Base-by-base conservation (phyloP, 495 filamentous ascomycete species). In the Penicillium soppii region DNA sequence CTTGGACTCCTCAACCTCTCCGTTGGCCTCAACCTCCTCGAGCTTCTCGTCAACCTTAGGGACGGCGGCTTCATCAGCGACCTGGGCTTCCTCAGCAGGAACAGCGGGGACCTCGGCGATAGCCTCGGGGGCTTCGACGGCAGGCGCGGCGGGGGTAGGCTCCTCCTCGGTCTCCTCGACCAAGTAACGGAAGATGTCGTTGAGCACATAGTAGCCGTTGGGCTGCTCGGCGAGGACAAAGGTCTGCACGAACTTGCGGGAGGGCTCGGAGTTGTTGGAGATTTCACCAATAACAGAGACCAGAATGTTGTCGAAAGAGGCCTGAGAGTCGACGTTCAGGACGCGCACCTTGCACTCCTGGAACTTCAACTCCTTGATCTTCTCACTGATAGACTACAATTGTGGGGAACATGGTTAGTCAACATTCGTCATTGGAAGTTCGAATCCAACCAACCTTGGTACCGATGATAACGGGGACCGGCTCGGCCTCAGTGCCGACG, bases 291-390 rank as follows among this genome's bases (percentile, higher is more conserved):
- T 96, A 52, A 97, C 95, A 62, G 96, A 90, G 61, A 97, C 91
- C 54, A 98, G 82, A 59, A 98, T 97, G 67, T 90, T 91, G 22
- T 90, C 82, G 63, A 83, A 89, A 10, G 92, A 97, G 40, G 85
- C 87, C 70, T 98, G 94, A 20, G 91, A 91, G 71, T 98, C 94
- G 59, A 98, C 94, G 62, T 98, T 98, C 57, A 94, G 87, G 51
- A 98, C 90, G 65, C 94, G 90, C 55, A 98, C 94, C 75, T 98
- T 98, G 82, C 90, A 94, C 63, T 97, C 91, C 65, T 97, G 90
- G 78, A 95, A 94, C 54, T 95, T 89, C 38, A 96, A 83, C 46
- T 87, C 75, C 70, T 90, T 90, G 70, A 98, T 96, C 52, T 89
- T 89, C 32, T 97, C 91, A 64, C 91, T 88, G 73, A 97, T 98